Evolutionary conservation across 106 monocot genomes (phyloP).

Genomic region (Dendrobium catenatum): DNA sequence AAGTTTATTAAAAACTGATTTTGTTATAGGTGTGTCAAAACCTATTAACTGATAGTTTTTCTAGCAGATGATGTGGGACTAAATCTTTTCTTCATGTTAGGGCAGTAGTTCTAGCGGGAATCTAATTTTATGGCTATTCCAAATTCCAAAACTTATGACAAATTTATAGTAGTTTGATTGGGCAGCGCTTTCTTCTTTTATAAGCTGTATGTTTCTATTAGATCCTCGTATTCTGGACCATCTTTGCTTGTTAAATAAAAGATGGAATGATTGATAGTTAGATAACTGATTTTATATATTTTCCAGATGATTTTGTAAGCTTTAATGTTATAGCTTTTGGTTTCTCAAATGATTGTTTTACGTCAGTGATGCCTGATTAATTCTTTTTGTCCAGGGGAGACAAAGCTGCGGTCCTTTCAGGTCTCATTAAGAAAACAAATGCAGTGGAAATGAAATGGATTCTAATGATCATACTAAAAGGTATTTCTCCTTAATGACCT

Average conservation of each 20-base stretch:
- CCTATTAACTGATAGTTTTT: too few species aligned
- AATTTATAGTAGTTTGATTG: neutral
- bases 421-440: constrained; percentile 94
- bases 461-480: constrained; percentile 94
- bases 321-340: neutral
- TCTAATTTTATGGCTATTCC: too few species aligned
- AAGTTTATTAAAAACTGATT: too few species aligned
- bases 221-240: neutral
- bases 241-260: neutral
- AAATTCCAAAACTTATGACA: too few species aligned
- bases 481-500: constrained; percentile 10
- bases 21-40: too few species aligned
- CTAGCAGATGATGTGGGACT: too few species aligned
- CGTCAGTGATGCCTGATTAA: neutral
- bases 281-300: neutral
- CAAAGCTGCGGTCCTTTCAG: constrained; percentile 70
- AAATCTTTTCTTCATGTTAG: too few species aligned
- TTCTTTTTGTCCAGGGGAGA: constrained; percentile 37
- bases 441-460: constrained; percentile 98
- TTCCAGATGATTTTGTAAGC: neutral
- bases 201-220: neutral
- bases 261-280: neutral
- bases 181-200: neutral
- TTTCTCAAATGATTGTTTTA: neutral
- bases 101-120: too few species aligned